Percentiles rank a stretch among this genome's conserved stretches.
Conservation (phyloP, 805 yeast species). For the Candida fluviatilis region DNA sequence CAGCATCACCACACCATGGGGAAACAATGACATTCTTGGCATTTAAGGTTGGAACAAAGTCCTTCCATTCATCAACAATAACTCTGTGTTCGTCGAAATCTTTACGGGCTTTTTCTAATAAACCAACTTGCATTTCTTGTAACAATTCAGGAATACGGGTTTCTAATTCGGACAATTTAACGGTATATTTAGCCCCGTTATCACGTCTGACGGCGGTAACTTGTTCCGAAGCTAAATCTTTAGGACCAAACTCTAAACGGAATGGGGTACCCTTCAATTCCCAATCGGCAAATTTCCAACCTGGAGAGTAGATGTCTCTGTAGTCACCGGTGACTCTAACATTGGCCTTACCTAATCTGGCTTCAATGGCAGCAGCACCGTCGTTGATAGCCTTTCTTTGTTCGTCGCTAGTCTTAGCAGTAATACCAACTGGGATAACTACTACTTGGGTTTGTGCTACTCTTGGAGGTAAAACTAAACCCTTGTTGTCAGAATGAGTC, state of each 20-base stretch:
- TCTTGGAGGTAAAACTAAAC: slow-evolving; percentile 95
- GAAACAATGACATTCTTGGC: slow-evolving; percentile 84
- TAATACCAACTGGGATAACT: slow-evolving; percentile 92
- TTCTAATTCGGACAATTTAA: slow-evolving; percentile 63
- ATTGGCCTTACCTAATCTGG: slow-evolving; percentile 52
- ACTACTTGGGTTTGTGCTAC: slow-evolving; percentile 92
- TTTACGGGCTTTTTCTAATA: slow-evolving; percentile 76
- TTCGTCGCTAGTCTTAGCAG: slow-evolving; percentile 78
- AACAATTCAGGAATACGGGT: slow-evolving; percentile 67
- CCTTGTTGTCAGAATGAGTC: slow-evolving; percentile 98
- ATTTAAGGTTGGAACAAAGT: slow-evolving; percentile 89
- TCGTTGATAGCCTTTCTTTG: slow-evolving; percentile 64
- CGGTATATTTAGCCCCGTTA: slow-evolving; percentile 67
- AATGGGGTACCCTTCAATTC: slow-evolving; percentile 95
- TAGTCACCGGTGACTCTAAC: slow-evolving; percentile 81
- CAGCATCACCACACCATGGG: slow-evolving; percentile 96
- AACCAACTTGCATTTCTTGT: slow-evolving; percentile 73
- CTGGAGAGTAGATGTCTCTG: slow-evolving; percentile 94
- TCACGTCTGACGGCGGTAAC: slow-evolving; percentile 93
- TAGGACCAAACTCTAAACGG: slow-evolving; percentile 94
- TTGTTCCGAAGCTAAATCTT: slow-evolving; percentile 76
- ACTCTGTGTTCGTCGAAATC: slow-evolving; percentile 82
- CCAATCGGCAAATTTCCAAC: slow-evolving; percentile 98
- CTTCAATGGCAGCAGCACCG: slow-evolving; percentile 69
- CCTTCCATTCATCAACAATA: slow-evolving; percentile 78